These are phyloP conservation scores for Dendrobium catenatum DNA, from an alignment of 106 monocot genomes.

Conservation along the genomic window DNA sequence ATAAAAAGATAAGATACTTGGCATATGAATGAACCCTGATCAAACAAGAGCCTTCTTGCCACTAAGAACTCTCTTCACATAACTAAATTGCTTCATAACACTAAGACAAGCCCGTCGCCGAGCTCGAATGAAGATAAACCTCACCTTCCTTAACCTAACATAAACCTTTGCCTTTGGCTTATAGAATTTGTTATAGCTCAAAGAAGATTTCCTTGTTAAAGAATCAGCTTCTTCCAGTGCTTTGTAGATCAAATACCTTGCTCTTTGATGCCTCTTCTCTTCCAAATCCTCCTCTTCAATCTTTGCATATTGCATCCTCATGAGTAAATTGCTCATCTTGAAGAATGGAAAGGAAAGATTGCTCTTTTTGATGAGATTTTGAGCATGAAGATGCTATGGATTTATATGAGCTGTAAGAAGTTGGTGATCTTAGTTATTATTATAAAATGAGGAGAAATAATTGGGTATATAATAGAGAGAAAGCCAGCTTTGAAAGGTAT, in stretches of 20 bases:
- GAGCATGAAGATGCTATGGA: background rate
- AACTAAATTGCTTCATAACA: background rate
- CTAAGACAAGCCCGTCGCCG: background rate
- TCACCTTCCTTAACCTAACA: background rate
- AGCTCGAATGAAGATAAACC: background rate
- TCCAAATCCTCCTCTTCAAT: background rate
- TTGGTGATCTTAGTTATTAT: background rate
- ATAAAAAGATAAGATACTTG: too few relatives aligned
- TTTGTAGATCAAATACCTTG: background rate
- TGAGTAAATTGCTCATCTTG: background rate
- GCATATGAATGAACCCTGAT: too few relatives aligned
- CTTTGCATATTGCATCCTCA: background rate
- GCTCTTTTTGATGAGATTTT: background rate
- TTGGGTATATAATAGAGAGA: background rate
- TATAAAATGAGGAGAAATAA: conserved; percentile 3
- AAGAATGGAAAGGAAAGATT: background rate
- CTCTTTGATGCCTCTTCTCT: background rate
- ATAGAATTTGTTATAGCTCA: background rate
- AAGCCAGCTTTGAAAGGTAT: background rate
- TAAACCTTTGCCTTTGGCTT: background rate
- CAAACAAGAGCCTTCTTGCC: too few relatives aligned
- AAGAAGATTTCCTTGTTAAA: background rate
- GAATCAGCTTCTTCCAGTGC: background rate
- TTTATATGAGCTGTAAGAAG: background rate
- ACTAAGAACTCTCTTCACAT: background rate